Evolutionary conservation across 2,329 filamentous ascomycete species (phyloP), one percentile per base, ranked within the genome.

Genomic region (Verticillium albo-atrum): DNA sequence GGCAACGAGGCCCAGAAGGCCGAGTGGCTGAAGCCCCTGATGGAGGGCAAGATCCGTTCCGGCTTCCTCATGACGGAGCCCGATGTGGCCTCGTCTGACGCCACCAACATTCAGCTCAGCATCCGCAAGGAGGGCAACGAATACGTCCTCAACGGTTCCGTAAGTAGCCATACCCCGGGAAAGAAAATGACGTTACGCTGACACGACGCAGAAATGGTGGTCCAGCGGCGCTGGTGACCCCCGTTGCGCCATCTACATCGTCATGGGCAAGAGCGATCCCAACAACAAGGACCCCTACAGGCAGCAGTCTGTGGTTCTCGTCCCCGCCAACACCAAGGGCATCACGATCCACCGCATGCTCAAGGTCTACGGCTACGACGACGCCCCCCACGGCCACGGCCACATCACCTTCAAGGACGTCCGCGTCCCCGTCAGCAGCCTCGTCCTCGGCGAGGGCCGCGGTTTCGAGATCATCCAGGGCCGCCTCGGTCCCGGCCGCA

Each of bases 401-500:
- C 94, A 99, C 75, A 87, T 99, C 71, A 85, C 81, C 35, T 98
- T 99, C 78, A 82, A 88, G 61, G 89, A 98, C 72, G 95, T 98
- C 63, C 90, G 94, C 61, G 91, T 99, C 0, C 94, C 94, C 7
- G 86, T 82, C 32, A 79, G 80, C 68, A 95, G 91, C 78, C 89
- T 99, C 70, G 90, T 98, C 12, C 88, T 99, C 3, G 94, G 95
- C 62, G 91, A 95, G 74, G 95, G 95, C 65, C 88, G 91, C 63
- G 95, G 95, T 23, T 99, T 99, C 74, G 95, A 99, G 76, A 97
- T 99, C 71, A 97, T 99, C 71, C 95, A 99, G 75, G 95, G 95
- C 60, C 91, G 95, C 67, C 88, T 99, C 26, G 95, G 95, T 1
- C 95, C 95, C 1, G 95, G 95, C 34, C 90, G 95, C 60, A 98